Conservation (phyloP, 352 stramenopile genomes). For the Pythium apleroticum region DNA sequence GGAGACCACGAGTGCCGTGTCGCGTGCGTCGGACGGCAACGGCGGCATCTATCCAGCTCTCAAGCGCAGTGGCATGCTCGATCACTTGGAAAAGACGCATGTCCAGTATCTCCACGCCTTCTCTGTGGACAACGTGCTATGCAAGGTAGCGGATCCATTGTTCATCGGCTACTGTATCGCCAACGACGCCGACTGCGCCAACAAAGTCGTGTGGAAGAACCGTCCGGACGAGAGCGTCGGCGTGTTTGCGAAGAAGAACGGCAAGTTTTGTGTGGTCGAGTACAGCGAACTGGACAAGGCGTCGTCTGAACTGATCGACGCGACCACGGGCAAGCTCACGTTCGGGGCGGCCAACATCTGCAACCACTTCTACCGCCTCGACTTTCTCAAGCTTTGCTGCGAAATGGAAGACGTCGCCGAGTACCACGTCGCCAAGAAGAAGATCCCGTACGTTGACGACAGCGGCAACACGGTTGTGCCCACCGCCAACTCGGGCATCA, state of each 20-base stretch:
- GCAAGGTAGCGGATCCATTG: constrained; percentile 92
- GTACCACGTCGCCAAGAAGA: constrained; percentile 90
- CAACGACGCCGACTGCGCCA: constrained; percentile 93
- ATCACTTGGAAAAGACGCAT: constrained; percentile 74
- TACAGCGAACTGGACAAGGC: constrained; percentile 95
- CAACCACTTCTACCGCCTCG: constrained; percentile 93
- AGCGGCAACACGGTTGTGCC: constrained; percentile 62
- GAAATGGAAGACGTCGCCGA: constrained; percentile 90
- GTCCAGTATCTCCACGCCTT: constrained; percentile 97
- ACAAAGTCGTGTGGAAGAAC: constrained; percentile 97
- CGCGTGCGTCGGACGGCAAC: constrained; percentile 97
- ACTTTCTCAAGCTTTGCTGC: constrained; percentile 85
- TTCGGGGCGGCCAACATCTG: constrained; percentile 98
- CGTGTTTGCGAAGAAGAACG: constrained; percentile 81
- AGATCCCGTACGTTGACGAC: constrained; percentile 88
- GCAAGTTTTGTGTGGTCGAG: constrained; percentile 93
- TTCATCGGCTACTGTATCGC: constrained; percentile 98
- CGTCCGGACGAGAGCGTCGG: constrained; percentile 93
- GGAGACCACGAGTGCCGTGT: constrained; percentile 77
- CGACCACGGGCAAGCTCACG: constrained; percentile 77
- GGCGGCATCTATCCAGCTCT: constrained; percentile 95
- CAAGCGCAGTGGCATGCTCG: constrained; percentile 82
- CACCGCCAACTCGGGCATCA: constrained; percentile 87
- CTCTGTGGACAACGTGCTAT: constrained; percentile 97
- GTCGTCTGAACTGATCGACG: constrained; percentile 59